These are phyloP conservation scores for Brassica carinata DNA, from an alignment of 345 rosid species.

Conservation along the genomic window DNA sequence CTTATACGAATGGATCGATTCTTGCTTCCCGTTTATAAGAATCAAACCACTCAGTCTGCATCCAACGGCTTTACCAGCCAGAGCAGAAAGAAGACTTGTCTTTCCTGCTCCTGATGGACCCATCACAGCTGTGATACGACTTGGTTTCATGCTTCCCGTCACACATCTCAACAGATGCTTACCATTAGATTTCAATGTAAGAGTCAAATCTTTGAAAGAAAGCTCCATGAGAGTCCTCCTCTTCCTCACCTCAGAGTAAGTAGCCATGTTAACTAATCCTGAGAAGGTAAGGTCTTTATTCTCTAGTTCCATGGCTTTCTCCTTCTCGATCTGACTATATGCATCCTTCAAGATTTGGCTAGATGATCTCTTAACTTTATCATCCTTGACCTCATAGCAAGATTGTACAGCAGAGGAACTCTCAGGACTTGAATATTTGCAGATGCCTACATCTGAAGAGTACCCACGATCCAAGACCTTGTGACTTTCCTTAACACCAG, in stretches of 20 bases:
- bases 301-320: conserved; percentile 68
- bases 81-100: conserved; percentile 86
- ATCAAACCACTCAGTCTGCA: conserved; percentile 67
- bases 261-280: conserved; percentile 70
- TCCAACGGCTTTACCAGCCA: conserved; percentile 86
- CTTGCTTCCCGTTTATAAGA: conserved; percentile 71
- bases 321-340: conserved; percentile 75
- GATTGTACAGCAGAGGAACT: conserved; percentile 44
- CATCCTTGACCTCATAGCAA: conserved; percentile 51
- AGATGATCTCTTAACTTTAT: conserved; percentile 51
- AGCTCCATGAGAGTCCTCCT: conserved; percentile 79
- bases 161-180: conserved; percentile 75
- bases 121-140: conserved; percentile 90
- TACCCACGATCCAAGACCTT: conserved; percentile 49
- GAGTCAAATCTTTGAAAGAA: conserved; percentile 70
- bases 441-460: conserved; percentile 38
- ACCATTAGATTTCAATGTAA: conserved; percentile 69
- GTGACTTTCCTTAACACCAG: conserved; percentile 48
- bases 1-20: conserved; percentile 74
- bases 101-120: conserved; percentile 99
- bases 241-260: conserved; percentile 54
- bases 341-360: conserved; percentile 84
- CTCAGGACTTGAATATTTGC: conserved; percentile 32
- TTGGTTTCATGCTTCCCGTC: conserved; percentile 79
- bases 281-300: conserved; percentile 67